Evolutionary conservation across 352 stramenopile species (phyloP).

Genomic region (Pythium brassicae): DNA sequence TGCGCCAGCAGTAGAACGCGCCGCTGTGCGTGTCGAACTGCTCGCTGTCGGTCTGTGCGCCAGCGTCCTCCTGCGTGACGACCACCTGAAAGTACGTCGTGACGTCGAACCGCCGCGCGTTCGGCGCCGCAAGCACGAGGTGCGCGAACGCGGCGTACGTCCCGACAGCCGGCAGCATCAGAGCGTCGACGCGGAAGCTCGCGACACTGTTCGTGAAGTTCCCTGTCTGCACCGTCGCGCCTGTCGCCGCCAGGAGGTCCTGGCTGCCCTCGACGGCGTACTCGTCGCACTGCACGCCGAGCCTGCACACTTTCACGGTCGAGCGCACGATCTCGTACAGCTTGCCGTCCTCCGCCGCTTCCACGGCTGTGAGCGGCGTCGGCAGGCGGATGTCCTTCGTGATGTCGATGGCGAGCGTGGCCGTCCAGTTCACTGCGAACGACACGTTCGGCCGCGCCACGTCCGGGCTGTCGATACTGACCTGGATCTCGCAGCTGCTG

Average conservation of each 20-base stretch:
- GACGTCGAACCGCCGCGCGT: conserved; percentile 41
- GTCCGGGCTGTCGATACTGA: conserved; percentile 21
- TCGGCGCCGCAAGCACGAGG: conserved; percentile 31
- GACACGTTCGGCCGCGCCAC: conserved; percentile 22
- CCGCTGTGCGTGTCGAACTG: conserved; percentile 22
- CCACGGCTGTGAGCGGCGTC: conserved; percentile 26
- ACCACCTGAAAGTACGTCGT: conserved; percentile 51
- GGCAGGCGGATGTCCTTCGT: conserved; percentile 42
- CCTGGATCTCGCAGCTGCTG: conserved; percentile 43
- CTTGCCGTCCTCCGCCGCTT: conserved; percentile 18
- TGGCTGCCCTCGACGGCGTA: conserved; percentile 19
- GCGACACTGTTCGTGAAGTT: conserved; percentile 33
- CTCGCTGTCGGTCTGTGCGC: conserved; percentile 16
- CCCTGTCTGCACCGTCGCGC: conserved; percentile 8
- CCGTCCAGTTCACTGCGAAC: conserved; percentile 30
- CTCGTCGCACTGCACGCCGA: conserved; percentile 33
- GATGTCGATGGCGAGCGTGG: conserved; percentile 25
- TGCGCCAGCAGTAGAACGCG: conserved; percentile 45
- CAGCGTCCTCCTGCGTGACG: conserved; percentile 23
- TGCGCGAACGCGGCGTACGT: conserved; percentile 40
- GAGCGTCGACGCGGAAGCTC: conserved; percentile 24
- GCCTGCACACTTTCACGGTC: conserved; percentile 40
- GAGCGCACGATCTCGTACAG: conserved; percentile 49
- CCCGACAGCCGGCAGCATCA: conserved; percentile 27
- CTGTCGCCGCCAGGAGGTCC: neutral